Evolutionary conservation across 2,329 filamentous ascomycete species (phyloP).

Genomic region (Penicillium verrucosum): DNA sequence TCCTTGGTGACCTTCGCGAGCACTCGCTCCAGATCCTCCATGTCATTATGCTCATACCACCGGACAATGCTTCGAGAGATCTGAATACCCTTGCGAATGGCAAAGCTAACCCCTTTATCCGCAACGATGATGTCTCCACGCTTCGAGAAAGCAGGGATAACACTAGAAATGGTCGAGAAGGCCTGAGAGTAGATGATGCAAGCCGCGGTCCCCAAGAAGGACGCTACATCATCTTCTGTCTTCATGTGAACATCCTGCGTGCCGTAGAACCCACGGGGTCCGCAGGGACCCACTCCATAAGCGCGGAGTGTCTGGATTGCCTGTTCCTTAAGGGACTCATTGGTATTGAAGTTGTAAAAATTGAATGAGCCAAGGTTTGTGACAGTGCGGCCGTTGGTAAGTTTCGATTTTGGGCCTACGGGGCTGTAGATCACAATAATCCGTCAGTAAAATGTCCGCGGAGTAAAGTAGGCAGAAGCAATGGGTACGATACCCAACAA

Average conservation of each 20-base stretch:
- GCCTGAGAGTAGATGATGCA: conserved; percentile 96
- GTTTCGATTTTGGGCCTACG: conserved; percentile 83
- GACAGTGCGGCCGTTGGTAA: conserved; percentile 83
- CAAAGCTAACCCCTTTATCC: conserved; percentile 88
- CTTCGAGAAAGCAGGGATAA: conserved; percentile 96
- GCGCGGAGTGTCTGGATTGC: conserved; percentile 90
- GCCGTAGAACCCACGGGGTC: conserved; percentile 95
- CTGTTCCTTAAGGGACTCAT: conserved; percentile 90
- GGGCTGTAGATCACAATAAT: conserved; percentile 54
- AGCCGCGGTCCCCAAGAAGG: conserved; percentile 79
- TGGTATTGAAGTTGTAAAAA: conserved; percentile 94
- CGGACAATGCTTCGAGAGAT: conserved; percentile 84
- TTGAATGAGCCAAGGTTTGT: conserved; percentile 94
- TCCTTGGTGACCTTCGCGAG: conserved; percentile 83
- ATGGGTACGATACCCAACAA: conserved; percentile 67
- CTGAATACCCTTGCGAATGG: conserved; percentile 90
- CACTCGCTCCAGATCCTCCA: conserved; percentile 85
- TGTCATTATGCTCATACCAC: conserved; percentile 95
- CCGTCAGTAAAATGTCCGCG: conserved; percentile 9
- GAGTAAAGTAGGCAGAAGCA: neutral
- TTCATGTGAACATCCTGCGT: conserved; percentile 98
- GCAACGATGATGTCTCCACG: conserved; percentile 95
- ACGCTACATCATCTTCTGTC: conserved; percentile 88
- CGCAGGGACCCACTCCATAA: conserved; percentile 95
- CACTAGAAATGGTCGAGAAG: conserved; percentile 94